A percentile compares a stretch with the other conserved stretches of the same genome.
Evolutionary conservation across 129 eudicot species (phyloP).

Genomic region (Cynara cardunculus): DNA sequence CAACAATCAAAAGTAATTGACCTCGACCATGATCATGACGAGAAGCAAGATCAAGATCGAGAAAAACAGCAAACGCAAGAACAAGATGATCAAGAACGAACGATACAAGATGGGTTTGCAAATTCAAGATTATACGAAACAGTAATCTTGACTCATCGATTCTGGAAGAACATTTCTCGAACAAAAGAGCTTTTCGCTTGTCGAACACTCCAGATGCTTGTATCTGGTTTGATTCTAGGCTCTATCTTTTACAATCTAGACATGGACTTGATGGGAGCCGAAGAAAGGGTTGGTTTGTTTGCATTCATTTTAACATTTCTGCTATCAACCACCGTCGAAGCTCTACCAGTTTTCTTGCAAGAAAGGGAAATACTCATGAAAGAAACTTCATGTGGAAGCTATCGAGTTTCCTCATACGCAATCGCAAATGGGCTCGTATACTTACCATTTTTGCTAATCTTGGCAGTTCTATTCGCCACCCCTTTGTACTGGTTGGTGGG

Average conservation of each 20-base stretch:
- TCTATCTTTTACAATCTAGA: constrained; percentile 78
- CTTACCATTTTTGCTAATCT: constrained; percentile 73
- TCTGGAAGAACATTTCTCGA: constrained; percentile 67
- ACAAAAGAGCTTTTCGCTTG: constrained; percentile 82
- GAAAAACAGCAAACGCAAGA: no score
- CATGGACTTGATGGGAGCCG: constrained; percentile 65
- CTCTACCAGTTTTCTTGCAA: constrained; percentile 86
- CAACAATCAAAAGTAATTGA: constrained; percentile 84
- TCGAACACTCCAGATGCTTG: constrained; percentile 71
- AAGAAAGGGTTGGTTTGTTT: constrained; percentile 80
- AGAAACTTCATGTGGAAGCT: constrained; percentile 89
- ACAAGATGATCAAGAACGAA: not conserved
- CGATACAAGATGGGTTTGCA: constrained; percentile 30
- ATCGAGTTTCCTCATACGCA: constrained; percentile 83
- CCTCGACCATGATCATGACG: constrained; percentile 24
- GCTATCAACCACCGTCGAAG: constrained; percentile 83
- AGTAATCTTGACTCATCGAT: constrained; percentile 65
- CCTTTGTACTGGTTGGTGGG: constrained; percentile 95
- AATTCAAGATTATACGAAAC: constrained; percentile 65
- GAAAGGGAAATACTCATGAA: constrained; percentile 90
- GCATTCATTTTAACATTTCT: constrained; percentile 86
- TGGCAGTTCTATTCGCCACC: constrained; percentile 58
- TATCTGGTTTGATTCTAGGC: constrained; percentile 71
- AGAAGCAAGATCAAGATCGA: not conserved
- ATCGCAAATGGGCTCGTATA: constrained; percentile 89